Evolutionary conservation across 1,284 basidiomycete genomes (phyloP), one percentile per base, ranked within the genome.

Genomic region (Marasmius sp.): DNA sequence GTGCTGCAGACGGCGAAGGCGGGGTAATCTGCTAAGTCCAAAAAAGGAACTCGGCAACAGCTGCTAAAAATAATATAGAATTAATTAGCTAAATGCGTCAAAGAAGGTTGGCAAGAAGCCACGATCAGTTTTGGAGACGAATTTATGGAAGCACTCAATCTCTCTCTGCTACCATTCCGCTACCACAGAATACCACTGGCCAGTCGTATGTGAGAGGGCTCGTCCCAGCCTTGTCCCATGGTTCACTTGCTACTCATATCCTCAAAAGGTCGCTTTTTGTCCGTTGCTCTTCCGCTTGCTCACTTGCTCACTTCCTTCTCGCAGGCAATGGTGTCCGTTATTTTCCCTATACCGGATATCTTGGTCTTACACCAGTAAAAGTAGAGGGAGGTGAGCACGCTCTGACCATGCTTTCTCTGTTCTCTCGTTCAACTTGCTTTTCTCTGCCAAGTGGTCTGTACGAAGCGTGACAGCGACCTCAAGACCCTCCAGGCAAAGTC

Each of bases 311-410:
- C 70, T 45, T 48, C 52, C 36, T 37, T 20, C 37, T 54, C 20
- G 14, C 34, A 79, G 90, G 89, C 69, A 91, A 89, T 75, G 86
- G 84, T 65, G 79, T 85, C 62, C 83, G 87, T 63, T 88, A 81
- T 75, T 94, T 92, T 75, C 91, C 93, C 61, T 79, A 85, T 79
- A 75, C 79, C 61, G 93, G 92, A 71, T 89, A 86, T 75, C 86
- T 94, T 65, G 93, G 90, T 66, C 82, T 94, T 70, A 91, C 90
- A 43, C 87, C 90, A 66, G 79, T 94, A 75, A 84, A 83, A 67
- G 82, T 93, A 67, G 87, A 92, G 74, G 93, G 92, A 74, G 74
- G 88, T 27, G 27, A 27, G 27, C 87, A 67, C 67, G 85, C 82
- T 41, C 56, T 61, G 34, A 60, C 60, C 37, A 54, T 59, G 51